phyloP scores from a whole-genome alignment of 306 rosid species.

The Rosa rugosa region DNA sequence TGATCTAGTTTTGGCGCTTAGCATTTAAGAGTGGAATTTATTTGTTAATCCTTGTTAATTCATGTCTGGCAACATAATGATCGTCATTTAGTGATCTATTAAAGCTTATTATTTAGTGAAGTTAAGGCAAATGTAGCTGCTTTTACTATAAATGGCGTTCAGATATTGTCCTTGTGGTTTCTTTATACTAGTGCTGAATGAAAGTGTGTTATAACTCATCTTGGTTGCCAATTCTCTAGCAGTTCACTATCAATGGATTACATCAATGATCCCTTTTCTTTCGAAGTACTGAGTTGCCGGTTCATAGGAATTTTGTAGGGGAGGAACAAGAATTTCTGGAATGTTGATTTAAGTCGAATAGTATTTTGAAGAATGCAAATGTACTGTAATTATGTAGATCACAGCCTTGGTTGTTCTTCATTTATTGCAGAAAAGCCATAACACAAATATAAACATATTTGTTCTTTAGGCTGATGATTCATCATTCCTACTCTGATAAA shows the following conservation, averaged over 20 bases:
- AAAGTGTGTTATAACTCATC: not conserved
- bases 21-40: not conserved
- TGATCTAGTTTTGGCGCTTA: not conserved
- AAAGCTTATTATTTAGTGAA: not conserved
- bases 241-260: not conserved
- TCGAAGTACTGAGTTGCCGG: not conserved
- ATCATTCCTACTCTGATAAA: not conserved
- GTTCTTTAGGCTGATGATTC: not conserved
- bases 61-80: not conserved
- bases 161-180: conserved; percentile 9
- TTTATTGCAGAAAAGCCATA: not conserved
- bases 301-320: not conserved
- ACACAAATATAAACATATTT: not conserved
- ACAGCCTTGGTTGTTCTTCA: not conserved
- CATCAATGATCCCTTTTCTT: not conserved
- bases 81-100: not conserved
- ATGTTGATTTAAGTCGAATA: not conserved
- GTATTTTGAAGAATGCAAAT: not conserved
- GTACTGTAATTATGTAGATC: not conserved
- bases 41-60: not conserved
- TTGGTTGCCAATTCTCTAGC: not conserved
- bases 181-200: not conserved
- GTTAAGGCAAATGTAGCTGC: not conserved
- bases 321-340: not conserved
- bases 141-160: not conserved